Conservation (phyloP, 1,284 basidiomycete genomes). For the Singerocomus inundabilis region DNA sequence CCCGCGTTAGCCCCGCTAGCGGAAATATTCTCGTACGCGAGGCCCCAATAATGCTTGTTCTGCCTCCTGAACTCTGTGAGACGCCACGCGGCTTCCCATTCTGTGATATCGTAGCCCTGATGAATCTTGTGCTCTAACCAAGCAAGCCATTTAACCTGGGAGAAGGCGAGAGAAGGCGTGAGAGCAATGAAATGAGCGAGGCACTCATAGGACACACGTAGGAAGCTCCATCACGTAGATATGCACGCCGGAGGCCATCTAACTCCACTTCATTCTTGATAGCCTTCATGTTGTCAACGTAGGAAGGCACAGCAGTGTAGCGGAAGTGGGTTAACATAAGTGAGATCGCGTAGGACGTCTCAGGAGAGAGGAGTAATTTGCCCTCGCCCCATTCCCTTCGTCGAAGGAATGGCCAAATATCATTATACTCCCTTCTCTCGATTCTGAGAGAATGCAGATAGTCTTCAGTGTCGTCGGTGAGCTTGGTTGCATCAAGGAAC, state of each 20-base stretch:
- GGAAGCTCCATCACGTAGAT: constrained; percentile 89
- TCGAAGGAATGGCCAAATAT: constrained; percentile 78
- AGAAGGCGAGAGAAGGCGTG: constrained; percentile 5
- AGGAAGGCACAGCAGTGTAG: constrained; percentile 64
- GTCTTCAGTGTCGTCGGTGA: constrained; percentile 48
- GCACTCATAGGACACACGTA: constrained; percentile 56
- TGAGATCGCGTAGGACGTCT: constrained; percentile 77
- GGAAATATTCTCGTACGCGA: constrained; percentile 94
- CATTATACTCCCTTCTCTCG: constrained; percentile 68
- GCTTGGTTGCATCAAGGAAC: constrained; percentile 68
- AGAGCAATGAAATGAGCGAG: constrained; percentile 11
- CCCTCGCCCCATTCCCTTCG: constrained; percentile 73
- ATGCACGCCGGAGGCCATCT: constrained; percentile 80
- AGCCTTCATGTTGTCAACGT: constrained; percentile 79
- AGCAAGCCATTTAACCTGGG: constrained; percentile 73
- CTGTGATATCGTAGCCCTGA: constrained; percentile 79
- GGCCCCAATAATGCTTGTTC: constrained; percentile 79
- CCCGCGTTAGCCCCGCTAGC: constrained; percentile 86
- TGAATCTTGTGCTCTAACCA: constrained; percentile 86
- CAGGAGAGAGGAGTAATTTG: constrained; percentile 67
- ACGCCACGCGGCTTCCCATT: constrained; percentile 87
- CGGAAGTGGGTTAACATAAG: constrained; percentile 77
- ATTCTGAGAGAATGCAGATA: constrained; percentile 65
- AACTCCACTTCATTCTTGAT: constrained; percentile 89
- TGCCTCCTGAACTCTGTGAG: constrained; percentile 78